These are phyloP conservation scores for Lolium rigidum DNA, from an alignment of 176 grass and related monocot genomes.

Conservation along the genomic window DNA sequence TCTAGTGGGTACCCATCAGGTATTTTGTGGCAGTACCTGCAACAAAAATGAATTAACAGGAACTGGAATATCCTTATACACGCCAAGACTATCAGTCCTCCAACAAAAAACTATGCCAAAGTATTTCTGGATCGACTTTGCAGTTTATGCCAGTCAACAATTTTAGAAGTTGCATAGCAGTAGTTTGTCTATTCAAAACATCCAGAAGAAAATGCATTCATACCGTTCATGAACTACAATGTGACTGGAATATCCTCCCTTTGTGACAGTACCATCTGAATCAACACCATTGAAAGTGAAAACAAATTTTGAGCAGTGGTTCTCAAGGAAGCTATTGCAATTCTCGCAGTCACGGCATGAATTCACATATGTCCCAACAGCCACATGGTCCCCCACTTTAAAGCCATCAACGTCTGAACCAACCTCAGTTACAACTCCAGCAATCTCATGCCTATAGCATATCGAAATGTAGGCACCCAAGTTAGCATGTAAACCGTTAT, in stretches of 20 bases:
- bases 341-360: constrained; percentile 67
- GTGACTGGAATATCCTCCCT: constrained; percentile 81
- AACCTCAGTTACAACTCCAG: constrained; percentile 70
- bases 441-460: constrained; percentile 74
- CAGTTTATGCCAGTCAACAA: not conserved
- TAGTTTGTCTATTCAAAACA: not conserved
- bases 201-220: constrained; percentile 5
- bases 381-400: constrained; percentile 72
- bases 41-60: not conserved
- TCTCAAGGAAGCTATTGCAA: constrained; percentile 61
- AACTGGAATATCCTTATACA: not conserved
- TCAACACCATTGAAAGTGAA: constrained; percentile 70
- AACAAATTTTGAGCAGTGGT: constrained; percentile 51
- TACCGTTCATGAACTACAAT: constrained; percentile 82
- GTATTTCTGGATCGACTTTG: not conserved
- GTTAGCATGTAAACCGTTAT: not conserved
- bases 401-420: constrained; percentile 62
- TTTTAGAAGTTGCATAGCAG: not conserved
- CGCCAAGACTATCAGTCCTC: not conserved
- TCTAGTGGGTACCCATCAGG: constrained; percentile 73
- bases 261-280: constrained; percentile 73
- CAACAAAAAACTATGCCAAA: not conserved
- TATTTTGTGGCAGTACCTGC: constrained; percentile 79
- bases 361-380: constrained; percentile 70
- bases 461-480: not conserved